Percentiles rank a stretch among this genome's conserved stretches.
Conservation (phyloP, 176 grass and related monocot genomes). For the Raddia guianensis region DNA sequence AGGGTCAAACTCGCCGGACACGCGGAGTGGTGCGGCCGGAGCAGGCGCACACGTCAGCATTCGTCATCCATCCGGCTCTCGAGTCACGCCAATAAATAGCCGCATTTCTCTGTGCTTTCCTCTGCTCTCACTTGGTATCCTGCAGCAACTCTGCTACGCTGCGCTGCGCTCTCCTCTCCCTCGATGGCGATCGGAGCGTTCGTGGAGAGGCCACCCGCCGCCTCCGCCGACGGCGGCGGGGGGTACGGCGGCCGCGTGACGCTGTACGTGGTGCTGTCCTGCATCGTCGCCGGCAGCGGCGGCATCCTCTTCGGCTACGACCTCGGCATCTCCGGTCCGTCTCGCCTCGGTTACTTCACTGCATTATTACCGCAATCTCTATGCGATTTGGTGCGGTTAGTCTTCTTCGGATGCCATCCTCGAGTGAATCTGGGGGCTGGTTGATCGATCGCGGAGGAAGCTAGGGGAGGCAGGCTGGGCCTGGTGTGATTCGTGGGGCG, state of each 20-base stretch:
- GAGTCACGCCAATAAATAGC: conserved; percentile 14
- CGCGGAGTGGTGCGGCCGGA: background rate
- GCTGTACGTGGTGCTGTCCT: conserved; percentile 61
- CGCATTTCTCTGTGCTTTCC: too few relatives aligned
- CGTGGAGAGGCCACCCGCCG: conserved; percentile 23
- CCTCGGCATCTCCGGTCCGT: conserved; percentile 73
- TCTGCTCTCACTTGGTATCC: background rate
- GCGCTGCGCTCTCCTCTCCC: background rate
- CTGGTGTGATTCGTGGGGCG: background rate
- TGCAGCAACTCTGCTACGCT: too few relatives aligned
- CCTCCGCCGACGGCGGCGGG: background rate
- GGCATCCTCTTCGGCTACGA: conserved; percentile 92
- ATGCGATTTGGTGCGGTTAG: background rate
- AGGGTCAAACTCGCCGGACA: background rate
- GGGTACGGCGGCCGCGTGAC: conserved; percentile 71
- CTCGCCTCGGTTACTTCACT: background rate
- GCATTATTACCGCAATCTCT: background rate
- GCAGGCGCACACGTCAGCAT: background rate
- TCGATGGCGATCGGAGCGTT: conserved; percentile 49
- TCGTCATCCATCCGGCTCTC: background rate
- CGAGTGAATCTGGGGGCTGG: background rate
- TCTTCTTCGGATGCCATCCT: background rate
- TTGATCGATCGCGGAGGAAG: background rate
- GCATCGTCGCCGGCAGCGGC: conserved; percentile 73
- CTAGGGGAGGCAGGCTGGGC: background rate